Conservation (phyloP, 352 stramenopile species). For the Aphanomyces cochlioides region DNA sequence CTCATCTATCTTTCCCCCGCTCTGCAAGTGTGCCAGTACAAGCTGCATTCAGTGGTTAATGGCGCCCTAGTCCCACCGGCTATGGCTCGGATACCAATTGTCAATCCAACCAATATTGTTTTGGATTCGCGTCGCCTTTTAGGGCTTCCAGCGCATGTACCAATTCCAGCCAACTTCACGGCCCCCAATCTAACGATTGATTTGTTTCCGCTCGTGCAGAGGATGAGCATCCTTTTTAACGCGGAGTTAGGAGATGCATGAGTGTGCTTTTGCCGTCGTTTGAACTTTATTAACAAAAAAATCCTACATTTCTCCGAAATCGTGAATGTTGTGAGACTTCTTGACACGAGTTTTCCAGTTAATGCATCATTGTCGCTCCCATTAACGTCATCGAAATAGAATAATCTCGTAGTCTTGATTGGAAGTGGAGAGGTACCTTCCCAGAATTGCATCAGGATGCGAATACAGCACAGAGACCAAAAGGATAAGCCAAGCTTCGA, state of each 20-base stretch:
- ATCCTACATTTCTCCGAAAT: neutral
- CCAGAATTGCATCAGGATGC: no score
- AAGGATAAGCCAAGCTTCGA: no score
- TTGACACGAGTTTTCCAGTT: no score
- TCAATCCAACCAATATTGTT: neutral
- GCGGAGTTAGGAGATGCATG: no score
- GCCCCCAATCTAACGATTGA: neutral
- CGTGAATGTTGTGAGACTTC: neutral
- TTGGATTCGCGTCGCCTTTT: neutral
- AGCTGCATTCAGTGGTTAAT: neutral
- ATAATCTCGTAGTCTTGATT: no score
- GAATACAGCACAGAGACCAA: no score
- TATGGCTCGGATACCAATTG: neutral
- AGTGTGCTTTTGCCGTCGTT: neutral
- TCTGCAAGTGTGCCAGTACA: slow-evolving; percentile 24
- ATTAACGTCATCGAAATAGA: no score
- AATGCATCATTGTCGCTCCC: no score
- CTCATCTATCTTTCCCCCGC: slow-evolving; percentile 26
- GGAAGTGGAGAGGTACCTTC: no score
- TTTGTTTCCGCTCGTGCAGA: neutral
- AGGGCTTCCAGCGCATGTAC: neutral
- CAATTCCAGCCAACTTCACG: neutral
- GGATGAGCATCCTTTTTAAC: no score
- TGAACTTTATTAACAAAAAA: neutral
- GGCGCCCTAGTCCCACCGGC: neutral